A percentile compares a stretch with the other conserved stretches of the same genome.
phyloP scores from a whole-genome alignment of 208 protist species.

The Strigomonas oncopelti region DNA sequence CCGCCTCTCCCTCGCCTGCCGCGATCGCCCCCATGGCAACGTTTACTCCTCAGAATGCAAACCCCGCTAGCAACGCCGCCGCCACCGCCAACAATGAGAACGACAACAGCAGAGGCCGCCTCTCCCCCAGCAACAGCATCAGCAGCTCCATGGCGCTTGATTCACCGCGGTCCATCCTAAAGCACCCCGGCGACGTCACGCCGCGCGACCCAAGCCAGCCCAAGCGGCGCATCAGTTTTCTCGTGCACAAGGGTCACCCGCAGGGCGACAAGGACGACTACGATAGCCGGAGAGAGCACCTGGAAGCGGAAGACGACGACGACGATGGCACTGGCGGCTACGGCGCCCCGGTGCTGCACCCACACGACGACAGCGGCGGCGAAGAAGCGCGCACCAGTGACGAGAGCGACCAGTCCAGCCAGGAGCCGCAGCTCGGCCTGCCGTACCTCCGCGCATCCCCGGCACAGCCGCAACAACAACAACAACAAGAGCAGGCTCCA shows the following conservation, averaged over 20 bases:
- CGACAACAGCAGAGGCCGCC: neutral
- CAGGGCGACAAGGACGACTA: neutral
- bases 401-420: conserved; percentile 5
- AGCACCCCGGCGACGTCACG: conserved; percentile 15
- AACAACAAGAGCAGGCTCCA: no score
- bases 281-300: no score
- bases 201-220: conserved; percentile 8
- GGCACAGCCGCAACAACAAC: no score
- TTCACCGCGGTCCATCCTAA: conserved; percentile 36
- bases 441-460: no score
- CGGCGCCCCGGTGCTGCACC: conserved; percentile 28
- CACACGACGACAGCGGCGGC: conserved; percentile 23
- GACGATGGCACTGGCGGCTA: conserved; percentile 26
- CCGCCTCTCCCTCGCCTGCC: no score
- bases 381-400: neutral
- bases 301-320: conserved; percentile 12
- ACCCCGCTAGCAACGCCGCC: no score
- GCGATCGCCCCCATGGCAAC: no score
- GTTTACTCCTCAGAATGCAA: no score
- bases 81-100: no score
- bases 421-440: neutral
- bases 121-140: conserved; percentile 12
- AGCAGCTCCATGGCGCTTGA: conserved; percentile 22
- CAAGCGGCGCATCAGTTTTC: conserved; percentile 29
- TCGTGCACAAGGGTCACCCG: conserved; percentile 14